Evolutionary conservation across 140 eudicot genomes (phyloP).

Genomic region (Senecio squalidus): DNA sequence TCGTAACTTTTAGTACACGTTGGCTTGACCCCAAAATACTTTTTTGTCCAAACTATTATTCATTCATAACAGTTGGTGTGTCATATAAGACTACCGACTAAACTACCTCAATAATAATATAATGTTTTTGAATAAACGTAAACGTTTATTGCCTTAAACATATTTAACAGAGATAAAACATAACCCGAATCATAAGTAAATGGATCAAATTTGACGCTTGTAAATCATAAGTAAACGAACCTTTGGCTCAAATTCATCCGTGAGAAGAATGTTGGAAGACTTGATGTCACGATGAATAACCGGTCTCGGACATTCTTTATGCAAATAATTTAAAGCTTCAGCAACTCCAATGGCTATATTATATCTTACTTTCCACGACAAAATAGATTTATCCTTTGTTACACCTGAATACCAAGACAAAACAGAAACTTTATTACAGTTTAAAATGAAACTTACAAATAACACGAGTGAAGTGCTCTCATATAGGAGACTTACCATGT

Average conservation of each 20-base stretch:
- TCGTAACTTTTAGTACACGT: neutral
- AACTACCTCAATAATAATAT: no score
- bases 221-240: conserved; percentile 15
- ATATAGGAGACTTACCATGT: conserved; percentile 29
- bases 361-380: conserved; percentile 71
- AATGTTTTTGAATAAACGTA: no score
- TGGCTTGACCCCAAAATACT: no score
- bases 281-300: conserved; percentile 89
- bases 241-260: conserved; percentile 69
- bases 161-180: neutral
- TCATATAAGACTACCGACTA: no score
- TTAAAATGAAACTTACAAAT: conserved; percentile 2
- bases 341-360: conserved; percentile 71
- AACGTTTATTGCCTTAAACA: no score
- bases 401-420: conserved; percentile 29
- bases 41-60: no score
- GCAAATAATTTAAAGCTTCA: conserved; percentile 70
- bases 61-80: no score
- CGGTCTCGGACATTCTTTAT: conserved; percentile 53
- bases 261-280: conserved; percentile 88
- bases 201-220: neutral
- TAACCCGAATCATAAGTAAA: no score
- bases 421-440: conserved; percentile 2
- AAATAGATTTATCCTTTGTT: conserved; percentile 29
- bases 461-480: neutral